These are phyloP conservation scores for Rusavskia elegans DNA, from an alignment of 495 filamentous ascomycete species.

Conservation along the genomic window DNA sequence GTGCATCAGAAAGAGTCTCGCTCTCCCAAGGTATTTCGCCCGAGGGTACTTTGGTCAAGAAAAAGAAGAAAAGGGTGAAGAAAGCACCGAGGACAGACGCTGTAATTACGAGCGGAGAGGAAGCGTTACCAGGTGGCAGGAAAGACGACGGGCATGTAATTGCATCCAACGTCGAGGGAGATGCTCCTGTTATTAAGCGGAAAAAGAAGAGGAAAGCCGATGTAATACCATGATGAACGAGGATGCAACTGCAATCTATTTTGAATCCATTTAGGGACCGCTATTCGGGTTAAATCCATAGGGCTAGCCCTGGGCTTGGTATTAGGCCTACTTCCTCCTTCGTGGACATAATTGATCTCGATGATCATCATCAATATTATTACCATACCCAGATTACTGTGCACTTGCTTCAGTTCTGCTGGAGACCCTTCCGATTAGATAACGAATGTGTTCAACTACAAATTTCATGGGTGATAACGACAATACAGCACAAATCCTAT, in stretches of 20 bases:
- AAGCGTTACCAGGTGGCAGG: neutral
- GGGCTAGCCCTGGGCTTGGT: no score
- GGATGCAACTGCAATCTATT: slow-evolving; percentile 1
- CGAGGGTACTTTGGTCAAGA: slow-evolving; percentile 62
- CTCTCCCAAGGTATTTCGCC: slow-evolving; percentile 45
- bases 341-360: no score
- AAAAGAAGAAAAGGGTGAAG: slow-evolving; percentile 50
- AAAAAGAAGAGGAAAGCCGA: slow-evolving; percentile 5
- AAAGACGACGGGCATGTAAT: neutral
- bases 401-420: no score
- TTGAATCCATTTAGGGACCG: no score
- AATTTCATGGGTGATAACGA: no score
- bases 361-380: no score
- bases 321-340: no score
- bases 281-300: no score
- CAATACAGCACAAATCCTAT: no score
- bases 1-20: slow-evolving; percentile 68
- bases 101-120: neutral
- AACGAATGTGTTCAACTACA: no score
- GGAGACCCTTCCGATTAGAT: no score
- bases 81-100: neutral
- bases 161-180: neutral
- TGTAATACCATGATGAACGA: slow-evolving; percentile 9
- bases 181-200: neutral
- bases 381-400: no score